Evolutionary conservation across 768 basidiomycete species (phyloP).

Genomic region (Mycena latifolia): DNA sequence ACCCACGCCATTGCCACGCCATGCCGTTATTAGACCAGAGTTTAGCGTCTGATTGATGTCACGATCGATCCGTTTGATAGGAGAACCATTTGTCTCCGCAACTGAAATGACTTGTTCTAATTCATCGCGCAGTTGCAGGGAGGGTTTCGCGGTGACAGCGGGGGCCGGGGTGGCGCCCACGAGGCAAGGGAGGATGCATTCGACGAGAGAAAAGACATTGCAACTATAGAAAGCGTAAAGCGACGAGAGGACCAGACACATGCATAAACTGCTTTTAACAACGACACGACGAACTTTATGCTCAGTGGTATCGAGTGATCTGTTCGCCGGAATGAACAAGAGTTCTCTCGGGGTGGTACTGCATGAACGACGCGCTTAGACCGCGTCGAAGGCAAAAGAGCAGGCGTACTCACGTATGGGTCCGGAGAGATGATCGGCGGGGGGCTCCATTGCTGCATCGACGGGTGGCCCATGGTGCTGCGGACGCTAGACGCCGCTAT

Average conservation of each 20-base stretch:
- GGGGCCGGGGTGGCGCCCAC: no score
- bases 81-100: not conserved
- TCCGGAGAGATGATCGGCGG: slow-evolving; percentile 68
- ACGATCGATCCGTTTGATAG: slow-evolving; percentile 12
- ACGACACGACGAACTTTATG: slow-evolving; percentile 31
- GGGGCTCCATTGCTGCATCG: slow-evolving; percentile 69
- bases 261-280: slow-evolving; percentile 22
- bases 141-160: no score
- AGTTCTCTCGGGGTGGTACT: slow-evolving; percentile 44
- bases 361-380: not conserved
- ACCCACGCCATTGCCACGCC: no score
- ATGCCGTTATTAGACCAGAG: not conserved
- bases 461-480: slow-evolving; percentile 59
- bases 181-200: slow-evolving; percentile 1
- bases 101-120: no score
- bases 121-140: no score
- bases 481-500: slow-evolving; percentile 59
- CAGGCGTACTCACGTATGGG: slow-evolving; percentile 66
- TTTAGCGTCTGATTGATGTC: not conserved
- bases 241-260: slow-evolving; percentile 1
- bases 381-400: no score
- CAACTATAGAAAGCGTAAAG: slow-evolving; percentile 5
- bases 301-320: slow-evolving; percentile 33
- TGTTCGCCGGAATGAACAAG: slow-evolving; percentile 32
- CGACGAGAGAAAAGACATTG: slow-evolving; percentile 14